phyloP scores from a whole-genome alignment of 2,329 filamentous ascomycete species.

The Thelonectria discophora region DNA sequence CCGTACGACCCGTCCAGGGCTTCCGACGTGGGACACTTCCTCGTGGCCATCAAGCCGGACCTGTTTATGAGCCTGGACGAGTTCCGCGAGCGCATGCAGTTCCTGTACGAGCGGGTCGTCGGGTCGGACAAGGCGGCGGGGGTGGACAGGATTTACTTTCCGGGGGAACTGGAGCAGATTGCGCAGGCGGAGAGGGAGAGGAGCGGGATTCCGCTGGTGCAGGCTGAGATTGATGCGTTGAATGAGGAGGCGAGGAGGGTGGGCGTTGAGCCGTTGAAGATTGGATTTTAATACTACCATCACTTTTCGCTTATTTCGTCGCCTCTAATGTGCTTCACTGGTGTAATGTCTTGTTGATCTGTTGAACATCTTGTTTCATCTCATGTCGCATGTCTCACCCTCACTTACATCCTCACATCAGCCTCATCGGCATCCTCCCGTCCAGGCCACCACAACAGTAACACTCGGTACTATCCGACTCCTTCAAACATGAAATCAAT shows the following conservation, averaged over 20 bases:
- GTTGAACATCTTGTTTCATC: neutral
- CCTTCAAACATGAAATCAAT: neutral
- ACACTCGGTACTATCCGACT: neutral
- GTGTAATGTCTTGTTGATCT: neutral
- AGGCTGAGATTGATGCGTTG: slow-evolving; percentile 63
- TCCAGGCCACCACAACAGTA: neutral
- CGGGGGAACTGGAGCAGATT: slow-evolving; percentile 69
- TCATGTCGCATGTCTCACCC: neutral
- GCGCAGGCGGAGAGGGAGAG: slow-evolving; percentile 59
- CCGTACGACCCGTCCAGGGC: slow-evolving; percentile 77
- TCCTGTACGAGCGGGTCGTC: slow-evolving; percentile 63
- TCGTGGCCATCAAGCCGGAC: slow-evolving; percentile 77
- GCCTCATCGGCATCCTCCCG: neutral
- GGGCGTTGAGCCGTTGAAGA: slow-evolving; percentile 42
- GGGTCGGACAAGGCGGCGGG: slow-evolving; percentile 63
- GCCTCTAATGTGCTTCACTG: neutral
- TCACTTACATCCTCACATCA: neutral
- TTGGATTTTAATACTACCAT: neutral
- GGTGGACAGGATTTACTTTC: slow-evolving; percentile 68
- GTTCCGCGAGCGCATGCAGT: slow-evolving; percentile 69
- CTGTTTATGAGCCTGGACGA: slow-evolving; percentile 76
- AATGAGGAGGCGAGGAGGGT: slow-evolving; percentile 62
- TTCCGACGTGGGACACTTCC: slow-evolving; percentile 78
- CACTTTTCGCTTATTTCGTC: neutral
- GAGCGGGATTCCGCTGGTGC: slow-evolving; percentile 67